A percentile compares a stretch with the other conserved stretches of the same genome.
phyloP scores from a whole-genome alignment of 2,329 filamentous ascomycete species.

The Rachicladosporium sp. region DNA sequence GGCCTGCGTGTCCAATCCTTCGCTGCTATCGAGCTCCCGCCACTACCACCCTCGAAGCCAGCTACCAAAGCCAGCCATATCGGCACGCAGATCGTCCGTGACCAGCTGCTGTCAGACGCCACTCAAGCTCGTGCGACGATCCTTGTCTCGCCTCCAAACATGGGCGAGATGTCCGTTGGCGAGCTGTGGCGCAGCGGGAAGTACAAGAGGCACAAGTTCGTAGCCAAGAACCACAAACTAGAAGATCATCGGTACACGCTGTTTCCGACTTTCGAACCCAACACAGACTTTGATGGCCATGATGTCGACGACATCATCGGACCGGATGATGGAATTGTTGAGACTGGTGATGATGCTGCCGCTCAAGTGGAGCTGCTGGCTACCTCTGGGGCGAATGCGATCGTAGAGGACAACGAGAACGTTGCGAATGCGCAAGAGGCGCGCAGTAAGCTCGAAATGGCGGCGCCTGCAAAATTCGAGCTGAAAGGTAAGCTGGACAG shows the following conservation, averaged over 20 bases:
- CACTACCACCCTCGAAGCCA: constrained; percentile 1
- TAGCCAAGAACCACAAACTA: background rate
- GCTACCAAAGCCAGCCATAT: background rate
- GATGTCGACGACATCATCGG: too few species aligned
- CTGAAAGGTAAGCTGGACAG: background rate
- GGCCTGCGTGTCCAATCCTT: constrained; percentile 4
- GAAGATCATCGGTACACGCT: constrained; percentile 1
- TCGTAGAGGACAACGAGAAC: background rate
- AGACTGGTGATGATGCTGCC: too few species aligned
- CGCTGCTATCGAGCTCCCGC: background rate
- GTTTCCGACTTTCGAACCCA: background rate
- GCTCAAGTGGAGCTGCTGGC: too few species aligned
- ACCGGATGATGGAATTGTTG: too few species aligned
- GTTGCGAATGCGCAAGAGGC: background rate
- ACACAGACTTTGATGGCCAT: too few species aligned
- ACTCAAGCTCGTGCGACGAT: constrained; percentile 1
- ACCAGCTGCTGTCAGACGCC: background rate
- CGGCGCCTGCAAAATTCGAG: too few species aligned
- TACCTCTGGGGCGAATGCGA: too few species aligned
- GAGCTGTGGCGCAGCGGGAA: constrained; percentile 11
- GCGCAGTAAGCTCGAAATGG: too few species aligned
- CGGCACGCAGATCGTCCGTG: too few species aligned
- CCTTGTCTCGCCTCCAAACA: constrained; percentile 8
- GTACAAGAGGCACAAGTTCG: constrained; percentile 7
- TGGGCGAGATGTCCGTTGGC: constrained; percentile 8